Percentiles rank a stretch among this genome's conserved stretches.
Evolutionary conservation across 1,284 basidiomycete genomes (phyloP).

Genomic region (Thecaphora thlaspeos): DNA sequence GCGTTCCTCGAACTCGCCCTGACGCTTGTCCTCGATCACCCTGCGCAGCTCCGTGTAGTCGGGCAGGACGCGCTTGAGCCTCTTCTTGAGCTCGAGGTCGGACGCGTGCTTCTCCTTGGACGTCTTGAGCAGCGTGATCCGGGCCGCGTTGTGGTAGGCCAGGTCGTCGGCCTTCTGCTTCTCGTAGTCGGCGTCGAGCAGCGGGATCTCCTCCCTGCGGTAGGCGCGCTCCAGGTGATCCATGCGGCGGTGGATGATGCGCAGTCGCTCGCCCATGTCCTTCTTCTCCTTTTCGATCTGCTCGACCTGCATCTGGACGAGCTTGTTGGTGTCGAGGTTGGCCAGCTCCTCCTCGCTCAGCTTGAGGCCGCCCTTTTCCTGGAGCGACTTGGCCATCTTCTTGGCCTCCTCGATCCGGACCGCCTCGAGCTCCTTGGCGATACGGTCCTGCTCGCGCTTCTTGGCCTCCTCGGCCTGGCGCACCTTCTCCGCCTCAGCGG

Average conservation of each 20-base stretch:
- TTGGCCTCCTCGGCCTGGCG: slow-evolving; percentile 69
- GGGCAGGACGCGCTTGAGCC: slow-evolving; percentile 72
- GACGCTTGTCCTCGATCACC: slow-evolving; percentile 67
- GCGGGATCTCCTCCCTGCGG: slow-evolving; percentile 86
- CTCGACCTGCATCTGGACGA: slow-evolving; percentile 76
- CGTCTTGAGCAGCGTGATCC: slow-evolving; percentile 62
- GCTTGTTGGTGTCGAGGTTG: slow-evolving; percentile 82
- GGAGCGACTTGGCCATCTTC: slow-evolving; percentile 82
- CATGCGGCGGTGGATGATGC: slow-evolving; percentile 82
- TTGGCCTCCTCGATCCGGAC: slow-evolving; percentile 82
- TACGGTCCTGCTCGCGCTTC: slow-evolving; percentile 74
- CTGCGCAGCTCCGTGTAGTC: slow-evolving; percentile 72
- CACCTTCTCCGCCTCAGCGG: slow-evolving; percentile 71
- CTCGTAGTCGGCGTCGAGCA: slow-evolving; percentile 84
- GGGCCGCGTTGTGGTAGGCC: slow-evolving; percentile 65
- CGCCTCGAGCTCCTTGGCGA: slow-evolving; percentile 77
- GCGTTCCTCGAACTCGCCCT: slow-evolving; percentile 71
- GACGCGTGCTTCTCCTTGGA: slow-evolving; percentile 69
- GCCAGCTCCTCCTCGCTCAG: slow-evolving; percentile 73
- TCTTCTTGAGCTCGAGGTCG: slow-evolving; percentile 74
- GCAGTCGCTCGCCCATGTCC: slow-evolving; percentile 78
- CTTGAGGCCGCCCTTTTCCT: slow-evolving; percentile 81
- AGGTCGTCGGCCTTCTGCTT: slow-evolving; percentile 73
- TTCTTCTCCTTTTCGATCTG: slow-evolving; percentile 93
- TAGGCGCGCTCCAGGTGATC: slow-evolving; percentile 95